Conservation (phyloP, 2,329 filamentous ascomycete genomes). For the Xylaria sp. region DNA sequence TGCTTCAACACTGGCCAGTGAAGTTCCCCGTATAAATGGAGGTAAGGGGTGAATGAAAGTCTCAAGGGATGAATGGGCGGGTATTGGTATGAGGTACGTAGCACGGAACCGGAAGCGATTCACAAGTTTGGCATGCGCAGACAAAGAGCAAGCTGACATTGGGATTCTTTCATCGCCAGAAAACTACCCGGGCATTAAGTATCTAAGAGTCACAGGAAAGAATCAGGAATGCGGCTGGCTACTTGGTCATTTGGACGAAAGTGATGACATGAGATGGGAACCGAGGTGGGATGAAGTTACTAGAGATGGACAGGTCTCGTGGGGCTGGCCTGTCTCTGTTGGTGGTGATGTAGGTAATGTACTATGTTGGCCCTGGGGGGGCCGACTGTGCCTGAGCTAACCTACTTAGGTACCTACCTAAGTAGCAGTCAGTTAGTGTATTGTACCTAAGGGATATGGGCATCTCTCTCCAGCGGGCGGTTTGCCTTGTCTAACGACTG, state of each 20-base stretch:
- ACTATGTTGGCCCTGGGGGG: not conserved
- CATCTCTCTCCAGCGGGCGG: not conserved
- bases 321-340: not conserved
- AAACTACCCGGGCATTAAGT: constrained; percentile 5
- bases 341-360: not conserved
- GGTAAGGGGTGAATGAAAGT: not conserved
- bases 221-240: not conserved
- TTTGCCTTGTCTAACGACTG: not conserved
- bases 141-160: constrained; percentile 27
- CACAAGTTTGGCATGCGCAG: constrained; percentile 3
- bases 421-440: not conserved
- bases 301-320: not conserved
- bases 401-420: not conserved
- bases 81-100: not conserved
- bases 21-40: not conserved
- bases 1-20: not conserved
- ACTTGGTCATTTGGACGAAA: constrained; percentile 10
- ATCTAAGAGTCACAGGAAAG: not conserved
- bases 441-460: not conserved
- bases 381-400: not conserved
- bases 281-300: constrained; percentile 1
- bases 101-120: constrained; percentile 8
- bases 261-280: constrained; percentile 6
- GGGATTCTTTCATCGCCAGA: constrained; percentile 10
- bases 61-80: not conserved